A percentile compares a stretch with the other conserved stretches of the same genome.
phyloP scores from a whole-genome alignment of 331 rosid species.

The Spiraea crenata region DNA sequence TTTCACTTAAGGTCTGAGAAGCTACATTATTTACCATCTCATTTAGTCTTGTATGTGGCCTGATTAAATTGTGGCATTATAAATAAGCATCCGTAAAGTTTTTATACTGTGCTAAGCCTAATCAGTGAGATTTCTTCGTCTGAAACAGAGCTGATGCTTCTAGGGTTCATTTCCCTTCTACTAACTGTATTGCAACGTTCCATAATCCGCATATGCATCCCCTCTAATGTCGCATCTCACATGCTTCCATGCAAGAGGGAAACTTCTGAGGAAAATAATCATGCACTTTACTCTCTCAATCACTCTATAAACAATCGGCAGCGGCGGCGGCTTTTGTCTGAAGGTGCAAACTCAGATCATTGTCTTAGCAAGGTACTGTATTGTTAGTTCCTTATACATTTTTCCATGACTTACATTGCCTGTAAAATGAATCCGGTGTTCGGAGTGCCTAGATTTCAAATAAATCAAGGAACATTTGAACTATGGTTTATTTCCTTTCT shows the following conservation, averaged over 20 bases:
- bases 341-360: conserved; percentile 27
- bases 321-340: conserved; percentile 66
- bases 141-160: conserved; percentile 83
- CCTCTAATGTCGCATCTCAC: conserved; percentile 37
- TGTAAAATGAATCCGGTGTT: neutral
- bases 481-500: neutral
- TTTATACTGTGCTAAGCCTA: conserved; percentile 22
- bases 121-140: conserved; percentile 23
- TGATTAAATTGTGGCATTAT: neutral
- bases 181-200: conserved; percentile 61
- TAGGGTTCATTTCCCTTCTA: conserved; percentile 90
- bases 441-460: neutral
- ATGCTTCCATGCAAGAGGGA: conserved; percentile 90
- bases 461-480: neutral
- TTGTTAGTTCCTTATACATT: neutral
- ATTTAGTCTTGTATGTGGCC: neutral
- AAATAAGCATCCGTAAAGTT: neutral
- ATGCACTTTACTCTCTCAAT: conserved; percentile 31
- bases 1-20: neutral
- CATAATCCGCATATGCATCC: conserved; percentile 65
- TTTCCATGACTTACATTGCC: neutral
- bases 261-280: conserved; percentile 3
- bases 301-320: conserved; percentile 33
- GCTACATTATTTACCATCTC: neutral
- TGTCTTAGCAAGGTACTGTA: conserved; percentile 46